phyloP scores from a whole-genome alignment of 495 filamentous ascomycete genomes.

The Aspergillus indologenus region DNA sequence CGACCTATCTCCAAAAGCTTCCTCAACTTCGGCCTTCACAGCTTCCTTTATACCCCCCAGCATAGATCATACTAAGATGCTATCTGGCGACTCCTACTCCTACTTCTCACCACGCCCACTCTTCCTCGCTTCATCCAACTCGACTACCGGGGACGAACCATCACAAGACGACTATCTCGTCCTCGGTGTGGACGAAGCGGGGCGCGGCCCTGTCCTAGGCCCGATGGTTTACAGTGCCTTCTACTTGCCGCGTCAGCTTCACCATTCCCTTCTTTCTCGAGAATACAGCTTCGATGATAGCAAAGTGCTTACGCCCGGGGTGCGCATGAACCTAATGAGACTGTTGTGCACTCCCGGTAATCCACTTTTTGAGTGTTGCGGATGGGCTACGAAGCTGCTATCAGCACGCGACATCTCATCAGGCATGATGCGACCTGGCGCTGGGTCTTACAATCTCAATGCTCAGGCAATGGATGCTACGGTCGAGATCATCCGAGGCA shows the following conservation, averaged over 20 bases:
- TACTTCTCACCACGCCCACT: constrained; percentile 71
- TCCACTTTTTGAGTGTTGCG: constrained; percentile 67
- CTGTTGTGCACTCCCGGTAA: constrained; percentile 62
- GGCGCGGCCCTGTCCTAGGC: constrained; percentile 89
- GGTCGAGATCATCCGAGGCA: constrained; percentile 72
- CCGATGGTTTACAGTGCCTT: constrained; percentile 96
- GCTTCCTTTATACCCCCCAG: constrained; percentile 75
- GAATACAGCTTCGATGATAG: constrained; percentile 89
- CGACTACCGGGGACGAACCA: constrained; percentile 4
- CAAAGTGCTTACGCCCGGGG: constrained; percentile 73
- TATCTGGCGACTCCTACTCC: constrained; percentile 76
- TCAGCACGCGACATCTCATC: constrained; percentile 81
- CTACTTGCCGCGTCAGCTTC: constrained; percentile 69
- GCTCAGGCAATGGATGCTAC: constrained; percentile 98
- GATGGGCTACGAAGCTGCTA: constrained; percentile 77
- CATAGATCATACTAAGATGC: constrained; percentile 57
- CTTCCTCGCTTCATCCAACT: constrained; percentile 35
- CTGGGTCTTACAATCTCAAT: constrained; percentile 81
- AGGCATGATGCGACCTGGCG: constrained; percentile 68
- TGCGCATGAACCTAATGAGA: constrained; percentile 73
- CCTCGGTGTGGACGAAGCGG: constrained; percentile 93
- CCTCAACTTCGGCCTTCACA: constrained; percentile 33
- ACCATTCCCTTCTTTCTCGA: constrained; percentile 66
- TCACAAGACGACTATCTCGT: constrained; percentile 39
- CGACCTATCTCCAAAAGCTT: not conserved